Evolutionary conservation across 169 alveolate genomes (phyloP).

Genomic region (Cytauxzoon felis): DNA sequence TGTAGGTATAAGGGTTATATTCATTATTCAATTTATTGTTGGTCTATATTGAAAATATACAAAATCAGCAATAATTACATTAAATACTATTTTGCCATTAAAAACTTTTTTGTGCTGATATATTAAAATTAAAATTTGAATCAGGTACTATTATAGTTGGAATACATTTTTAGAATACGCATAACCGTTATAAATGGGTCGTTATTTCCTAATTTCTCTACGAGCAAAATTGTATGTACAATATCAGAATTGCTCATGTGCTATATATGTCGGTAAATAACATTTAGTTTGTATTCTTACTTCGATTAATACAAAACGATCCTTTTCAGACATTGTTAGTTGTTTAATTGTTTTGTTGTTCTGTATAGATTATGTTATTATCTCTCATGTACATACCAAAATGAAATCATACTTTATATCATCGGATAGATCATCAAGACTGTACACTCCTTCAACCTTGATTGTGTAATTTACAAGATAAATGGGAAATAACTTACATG

Average conservation of each 20-base stretch:
- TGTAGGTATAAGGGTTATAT: no score
- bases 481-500: conserved; percentile 10
- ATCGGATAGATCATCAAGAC: neutral
- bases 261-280: neutral
- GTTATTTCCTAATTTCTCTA: conserved; percentile 51
- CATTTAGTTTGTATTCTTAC: conserved; percentile 3
- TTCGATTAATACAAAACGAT: conserved; percentile 55
- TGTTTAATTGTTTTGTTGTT: conserved; percentile 1
- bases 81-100: no score
- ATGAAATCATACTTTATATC: neutral
- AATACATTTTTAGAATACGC: conserved; percentile 48
- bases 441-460: neutral
- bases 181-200: conserved; percentile 55
- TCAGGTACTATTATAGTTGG: neutral
- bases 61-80: no score
- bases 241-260: no score
- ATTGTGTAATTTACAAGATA: no score
- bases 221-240: conserved; percentile 2
- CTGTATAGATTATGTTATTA: neutral
- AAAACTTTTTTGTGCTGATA: no score
- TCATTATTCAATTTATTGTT: no score
- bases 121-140: neutral
- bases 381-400: conserved; percentile 16
- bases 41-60: no score
- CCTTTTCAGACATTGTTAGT: conserved; percentile 16